Percentiles rank a stretch among this genome's conserved stretches.
Conservation (phyloP, 306 rosid species). For the Sicyos edulis region DNA sequence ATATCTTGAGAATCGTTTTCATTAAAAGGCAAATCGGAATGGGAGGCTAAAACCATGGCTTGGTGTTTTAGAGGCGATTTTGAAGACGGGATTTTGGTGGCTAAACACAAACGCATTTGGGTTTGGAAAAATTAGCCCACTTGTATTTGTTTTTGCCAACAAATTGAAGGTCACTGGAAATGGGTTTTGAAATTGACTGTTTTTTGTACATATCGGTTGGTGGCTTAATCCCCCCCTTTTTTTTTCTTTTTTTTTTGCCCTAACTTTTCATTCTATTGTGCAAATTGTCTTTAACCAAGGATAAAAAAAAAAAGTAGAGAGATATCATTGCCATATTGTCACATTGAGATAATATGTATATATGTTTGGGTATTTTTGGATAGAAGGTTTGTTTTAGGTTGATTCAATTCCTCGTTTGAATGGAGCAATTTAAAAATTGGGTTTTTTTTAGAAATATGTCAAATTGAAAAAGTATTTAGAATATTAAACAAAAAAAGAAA, state of each 20-base stretch:
- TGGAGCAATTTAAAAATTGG: too few species aligned
- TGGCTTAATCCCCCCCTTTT: neutral
- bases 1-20: slow-evolving; percentile 91
- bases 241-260: neutral
- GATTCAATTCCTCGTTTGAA: too few species aligned
- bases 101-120: slow-evolving; percentile 1
- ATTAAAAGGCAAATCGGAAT: slow-evolving; percentile 62
- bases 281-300: neutral
- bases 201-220: neutral
- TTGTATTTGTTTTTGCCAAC: neutral
- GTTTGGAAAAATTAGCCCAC: neutral
- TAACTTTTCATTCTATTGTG: neutral
- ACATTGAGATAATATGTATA: too few species aligned
- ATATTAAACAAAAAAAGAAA: too few species aligned
- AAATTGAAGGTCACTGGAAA: neutral
- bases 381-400: too few species aligned
- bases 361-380: too few species aligned
- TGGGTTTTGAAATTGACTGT: neutral
- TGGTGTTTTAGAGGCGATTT: neutral
- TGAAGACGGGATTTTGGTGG: neutral
- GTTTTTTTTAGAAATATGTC: too few species aligned
- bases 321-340: too few species aligned
- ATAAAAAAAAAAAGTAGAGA: too few species aligned
- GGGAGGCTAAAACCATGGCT: slow-evolving; percentile 43
- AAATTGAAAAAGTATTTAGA: too few species aligned